Evolutionary conservation across 352 stramenopile genomes (phyloP).

Genomic region (Pythium aphanidermatum): DNA sequence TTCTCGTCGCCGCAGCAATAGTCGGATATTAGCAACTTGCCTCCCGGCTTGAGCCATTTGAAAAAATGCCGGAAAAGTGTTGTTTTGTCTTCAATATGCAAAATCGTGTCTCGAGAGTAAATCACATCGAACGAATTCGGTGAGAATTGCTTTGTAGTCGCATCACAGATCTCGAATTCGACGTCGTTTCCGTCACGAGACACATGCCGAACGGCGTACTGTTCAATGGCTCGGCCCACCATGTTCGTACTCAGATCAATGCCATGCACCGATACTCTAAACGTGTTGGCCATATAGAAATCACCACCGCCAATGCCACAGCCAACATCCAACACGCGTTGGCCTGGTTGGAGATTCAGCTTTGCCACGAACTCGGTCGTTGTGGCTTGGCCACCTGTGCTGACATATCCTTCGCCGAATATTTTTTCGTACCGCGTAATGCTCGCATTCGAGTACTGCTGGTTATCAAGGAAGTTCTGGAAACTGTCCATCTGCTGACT

Average conservation of each 20-base stretch:
- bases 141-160: slow-evolving; percentile 20
- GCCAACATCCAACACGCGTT: slow-evolving; percentile 63
- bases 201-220: slow-evolving; percentile 8
- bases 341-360: slow-evolving; percentile 20
- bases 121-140: slow-evolving; percentile 34
- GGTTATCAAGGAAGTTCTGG: slow-evolving; percentile 34
- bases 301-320: slow-evolving; percentile 71
- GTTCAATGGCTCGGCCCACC: slow-evolving; percentile 24
- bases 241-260: slow-evolving; percentile 41
- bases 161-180: slow-evolving; percentile 38
- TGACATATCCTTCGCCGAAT: slow-evolving; percentile 37
- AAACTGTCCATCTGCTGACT: slow-evolving; percentile 30
- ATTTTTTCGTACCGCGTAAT: slow-evolving; percentile 43
- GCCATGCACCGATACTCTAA: slow-evolving; percentile 45
- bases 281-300: slow-evolving; percentile 75
- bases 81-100: slow-evolving; percentile 63
- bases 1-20: slow-evolving; percentile 32
- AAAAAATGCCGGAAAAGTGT: slow-evolving; percentile 61
- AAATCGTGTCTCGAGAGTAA: slow-evolving; percentile 73
- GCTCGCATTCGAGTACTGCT: slow-evolving; percentile 34
- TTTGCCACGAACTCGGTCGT: slow-evolving; percentile 42
- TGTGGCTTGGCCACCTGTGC: slow-evolving; percentile 30
- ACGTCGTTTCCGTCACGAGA: slow-evolving; percentile 20
- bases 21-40: slow-evolving; percentile 57
- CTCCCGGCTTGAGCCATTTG: slow-evolving; percentile 58